Evolutionary conservation across 345 rosid species (phyloP), one percentile per base, ranked within the genome.

Genomic region (Reutealis trisperma): DNA sequence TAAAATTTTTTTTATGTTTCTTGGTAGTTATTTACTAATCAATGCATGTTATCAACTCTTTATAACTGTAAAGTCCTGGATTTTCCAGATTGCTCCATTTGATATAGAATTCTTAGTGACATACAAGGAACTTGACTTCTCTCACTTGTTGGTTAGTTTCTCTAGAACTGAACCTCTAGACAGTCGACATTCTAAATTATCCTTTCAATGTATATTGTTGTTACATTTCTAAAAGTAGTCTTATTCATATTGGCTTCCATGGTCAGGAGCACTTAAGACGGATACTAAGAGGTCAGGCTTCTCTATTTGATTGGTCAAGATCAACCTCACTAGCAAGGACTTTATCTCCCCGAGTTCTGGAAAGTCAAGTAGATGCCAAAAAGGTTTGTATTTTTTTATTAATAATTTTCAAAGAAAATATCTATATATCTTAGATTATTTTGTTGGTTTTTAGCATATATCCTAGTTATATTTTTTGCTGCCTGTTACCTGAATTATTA

Each of bases 101-200:
- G 99, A 93, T 84, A 93, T 96, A 76, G 99, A 96, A 77, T 96
- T 96, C 84, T 91, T 93, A 5, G 96, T 92, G 78, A 93, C 96
- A 34, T 87, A 96, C 90, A 96, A 96, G 90, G 99, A 95, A 81
- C 97, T 96, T 61, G 99, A 96, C 85, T 96, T 96, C 90, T 91
- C 99, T 61, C 97, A 96, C 83, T 79, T 93, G 74, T 90, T 96
- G 99, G 98, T 95, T 79, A 89, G 99, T 88, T 82, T 77, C 71
- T 75, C 70, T 12, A 16, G 42, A 70, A 47, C 63, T 69, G 34
- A 63, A 72, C 49, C 30, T 74, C 47, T 30, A 8, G 13, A 47
- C 32, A 32, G 21, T 30, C 8, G 21, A 47, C 51, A 32, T 63
- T 58, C 37, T 58, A 19, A 22, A 62, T 63, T 72, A 16, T 69